Evolutionary conservation across 208 protist species (phyloP), one percentile per base, ranked within the genome.

Genomic region (Leptomonas pyrrhocoris): DNA sequence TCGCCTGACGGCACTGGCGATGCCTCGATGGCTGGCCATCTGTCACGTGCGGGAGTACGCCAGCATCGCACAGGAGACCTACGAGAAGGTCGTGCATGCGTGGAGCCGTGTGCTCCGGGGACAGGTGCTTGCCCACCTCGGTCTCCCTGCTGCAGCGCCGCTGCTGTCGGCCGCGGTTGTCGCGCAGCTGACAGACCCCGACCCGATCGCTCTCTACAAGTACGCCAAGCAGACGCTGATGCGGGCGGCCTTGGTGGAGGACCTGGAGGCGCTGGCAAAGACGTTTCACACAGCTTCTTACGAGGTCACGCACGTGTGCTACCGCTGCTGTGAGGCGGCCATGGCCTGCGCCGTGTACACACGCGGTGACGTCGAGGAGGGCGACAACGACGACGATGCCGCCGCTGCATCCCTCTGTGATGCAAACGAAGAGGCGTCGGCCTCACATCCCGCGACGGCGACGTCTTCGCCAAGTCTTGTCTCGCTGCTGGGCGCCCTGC

Each of bases 131-230:
- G 28, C 45, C 45, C 67, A 81, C 30, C 73, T 80, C 1, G 55
- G 60, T 0, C 74, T 94, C n/a, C 88, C 88, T 1, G 43, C 70
- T 27, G 70, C 72, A 30, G 85, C 79, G 0, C 23, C 74, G 28
- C 77, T 94, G 43, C 65, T 94, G 21, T 69, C 64, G 18, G 81
- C 82, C 42, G 82, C 86, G 1, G 36, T 94, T 0, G 55, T 94
- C 46, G 84, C 83, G 48, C 84, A 86, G n/a, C 36, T 92, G 53
- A 66, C 84, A 2, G 57, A 57, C 27, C 82, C 84, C 0, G 48
- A 68, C 18, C 46, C 55, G 2, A 54, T 40, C 21, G 60, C 66
- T 28, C 61, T 91, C 19, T 67, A 65, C 50, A 31, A 42, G 36
- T 89, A 88, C 69, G 86, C 80, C 54, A 65, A 36, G 36, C 31